These are phyloP conservation scores for Collybiopsis luxurians DNA, from an alignment of 768 basidiomycete genomes.

Conservation along the genomic window DNA sequence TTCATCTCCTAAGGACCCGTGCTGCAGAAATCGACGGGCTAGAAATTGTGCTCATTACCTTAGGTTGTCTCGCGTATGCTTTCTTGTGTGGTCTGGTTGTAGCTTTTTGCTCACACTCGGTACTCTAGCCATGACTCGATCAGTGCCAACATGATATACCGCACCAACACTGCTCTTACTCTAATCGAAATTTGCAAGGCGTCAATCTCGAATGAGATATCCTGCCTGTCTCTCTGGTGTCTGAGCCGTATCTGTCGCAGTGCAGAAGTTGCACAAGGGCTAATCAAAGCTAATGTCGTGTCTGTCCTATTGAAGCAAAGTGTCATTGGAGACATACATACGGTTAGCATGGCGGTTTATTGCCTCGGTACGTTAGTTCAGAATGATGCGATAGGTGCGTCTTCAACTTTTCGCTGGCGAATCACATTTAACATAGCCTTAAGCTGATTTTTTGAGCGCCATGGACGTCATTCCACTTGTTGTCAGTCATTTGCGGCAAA, in stretches of 20 bases:
- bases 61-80: conserved; percentile 22
- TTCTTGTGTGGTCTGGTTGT: background rate
- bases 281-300: conserved; percentile 20
- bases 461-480: conserved; percentile 13
- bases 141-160: conserved; percentile 23
- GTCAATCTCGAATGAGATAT: conserved; percentile 17
- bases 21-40: conserved; percentile 21
- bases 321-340: conserved; percentile 15
- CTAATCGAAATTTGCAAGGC: conserved; percentile 21
- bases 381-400: conserved; percentile 18
- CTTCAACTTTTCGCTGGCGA: no score
- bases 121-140: conserved; percentile 22
- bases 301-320: conserved; percentile 14
- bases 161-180: conserved; percentile 19
- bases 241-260: conserved; percentile 20
- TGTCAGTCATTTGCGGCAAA: conserved; percentile 18
- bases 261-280: conserved; percentile 20
- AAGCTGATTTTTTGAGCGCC: conserved; percentile 19
- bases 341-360: conserved; percentile 19
- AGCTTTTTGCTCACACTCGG: no score
- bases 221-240: conserved; percentile 21
- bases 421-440: no score
- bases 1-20: conserved; percentile 20
- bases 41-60: conserved; percentile 18
- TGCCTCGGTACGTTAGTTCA: conserved; percentile 19